These are phyloP conservation scores for Helichrysum umbraculigerum DNA, from an alignment of 129 eudicot genomes.

Conservation along the genomic window DNA sequence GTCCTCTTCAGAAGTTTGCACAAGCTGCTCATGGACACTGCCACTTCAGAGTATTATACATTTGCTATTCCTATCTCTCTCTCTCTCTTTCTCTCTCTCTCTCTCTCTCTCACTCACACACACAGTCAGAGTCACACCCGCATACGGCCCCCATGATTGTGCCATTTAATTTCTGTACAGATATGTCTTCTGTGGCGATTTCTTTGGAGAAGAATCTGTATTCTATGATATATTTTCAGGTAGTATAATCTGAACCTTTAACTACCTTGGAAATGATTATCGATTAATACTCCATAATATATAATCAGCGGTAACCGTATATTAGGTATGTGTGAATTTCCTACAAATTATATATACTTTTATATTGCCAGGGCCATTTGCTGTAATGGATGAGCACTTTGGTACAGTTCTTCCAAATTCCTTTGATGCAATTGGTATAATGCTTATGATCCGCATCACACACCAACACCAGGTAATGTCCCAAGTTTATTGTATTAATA, in stretches of 20 bases:
- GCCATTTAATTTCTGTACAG: constrained; percentile 36
- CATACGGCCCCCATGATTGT: too few relatives aligned
- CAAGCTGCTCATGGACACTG: constrained; percentile 98
- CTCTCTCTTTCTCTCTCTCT: background rate
- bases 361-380: constrained; percentile 68
- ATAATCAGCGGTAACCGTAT: background rate
- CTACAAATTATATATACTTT: background rate
- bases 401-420: constrained; percentile 75
- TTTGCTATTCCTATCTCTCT: constrained; percentile 9
- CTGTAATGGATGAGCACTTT: constrained; percentile 92
- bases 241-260: constrained; percentile 22
- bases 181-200: constrained; percentile 91
- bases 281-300: background rate
- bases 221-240: constrained; percentile 96
- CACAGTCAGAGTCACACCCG: background rate
- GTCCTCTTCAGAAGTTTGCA: constrained; percentile 99
- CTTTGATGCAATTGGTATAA: constrained; percentile 93
- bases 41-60: constrained; percentile 84
- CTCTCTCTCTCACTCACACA: background rate
- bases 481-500: background rate
- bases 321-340: constrained; percentile 6
- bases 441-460: constrained; percentile 98
- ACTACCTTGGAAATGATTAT: background rate
- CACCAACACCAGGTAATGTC: constrained; percentile 93
- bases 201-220: constrained; percentile 92